phyloP scores from a whole-genome alignment of 768 basidiomycete species.

The Tricholoma matsutake region DNA sequence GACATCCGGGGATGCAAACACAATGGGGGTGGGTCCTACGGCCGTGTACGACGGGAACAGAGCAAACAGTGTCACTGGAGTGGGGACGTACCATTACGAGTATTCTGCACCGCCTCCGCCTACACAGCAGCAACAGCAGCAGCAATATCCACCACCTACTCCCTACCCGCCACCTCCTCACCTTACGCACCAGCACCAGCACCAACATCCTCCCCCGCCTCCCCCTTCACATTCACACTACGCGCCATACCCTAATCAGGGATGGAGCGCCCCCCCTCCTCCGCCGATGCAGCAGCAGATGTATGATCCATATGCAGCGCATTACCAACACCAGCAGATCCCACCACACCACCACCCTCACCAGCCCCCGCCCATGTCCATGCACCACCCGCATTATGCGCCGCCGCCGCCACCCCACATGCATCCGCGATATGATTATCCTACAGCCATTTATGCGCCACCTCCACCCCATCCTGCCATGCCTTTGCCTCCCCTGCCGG shows the following conservation, averaged over 20 bases:
- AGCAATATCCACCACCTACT: conserved; percentile 1
- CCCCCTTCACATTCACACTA: not conserved
- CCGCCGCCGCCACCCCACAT: conserved; percentile 6
- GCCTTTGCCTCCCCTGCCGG: conserved; percentile 11
- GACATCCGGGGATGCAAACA: not conserved
- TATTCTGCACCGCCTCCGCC: not conserved
- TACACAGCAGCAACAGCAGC: conserved; percentile 4
- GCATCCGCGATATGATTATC: conserved; percentile 9
- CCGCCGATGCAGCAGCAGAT: conserved; percentile 7
- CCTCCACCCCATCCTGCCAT: not conserved
- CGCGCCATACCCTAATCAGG: not conserved
- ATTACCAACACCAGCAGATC: conserved; percentile 12
- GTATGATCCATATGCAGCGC: conserved; percentile 16
- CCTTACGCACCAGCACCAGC: not conserved
- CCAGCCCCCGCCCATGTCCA: conserved; percentile 2
- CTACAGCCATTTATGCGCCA: conserved; percentile 2
- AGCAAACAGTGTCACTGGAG: not conserved
- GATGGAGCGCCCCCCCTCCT: conserved; percentile 13
- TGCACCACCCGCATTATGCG: conserved; percentile 3
- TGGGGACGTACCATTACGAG: not conserved
- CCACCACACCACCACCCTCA: conserved; percentile 7
- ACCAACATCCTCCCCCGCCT: not conserved
- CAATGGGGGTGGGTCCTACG: not conserved
- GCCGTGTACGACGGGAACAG: not conserved
- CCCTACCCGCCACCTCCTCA: not conserved